Percentiles rank a stretch among this genome's conserved stretches.
phyloP scores from a whole-genome alignment of 352 stramenopile species.

The Globisporangium splendens region DNA sequence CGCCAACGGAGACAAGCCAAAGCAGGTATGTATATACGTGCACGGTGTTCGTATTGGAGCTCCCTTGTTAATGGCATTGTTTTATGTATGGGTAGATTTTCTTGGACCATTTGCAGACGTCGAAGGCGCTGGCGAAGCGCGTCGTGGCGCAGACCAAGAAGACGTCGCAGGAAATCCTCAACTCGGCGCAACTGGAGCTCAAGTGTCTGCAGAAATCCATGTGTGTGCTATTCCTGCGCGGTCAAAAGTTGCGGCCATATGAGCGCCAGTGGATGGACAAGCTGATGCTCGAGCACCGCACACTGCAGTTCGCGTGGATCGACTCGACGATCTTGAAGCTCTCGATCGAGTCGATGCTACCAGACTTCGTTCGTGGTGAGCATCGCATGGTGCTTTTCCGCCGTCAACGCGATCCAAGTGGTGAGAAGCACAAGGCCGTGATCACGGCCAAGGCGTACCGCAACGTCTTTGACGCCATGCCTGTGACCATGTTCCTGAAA shows the following conservation, averaged over 20 bases:
- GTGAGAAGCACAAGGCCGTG: constrained; percentile 26
- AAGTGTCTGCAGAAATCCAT: constrained; percentile 58
- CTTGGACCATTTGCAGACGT: constrained; percentile 55
- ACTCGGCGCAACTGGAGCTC: constrained; percentile 56
- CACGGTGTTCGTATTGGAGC: too few species aligned
- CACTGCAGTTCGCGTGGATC: constrained; percentile 65
- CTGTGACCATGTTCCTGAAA: constrained; percentile 54
- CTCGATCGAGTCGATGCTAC: constrained; percentile 61
- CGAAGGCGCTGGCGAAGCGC: constrained; percentile 56
- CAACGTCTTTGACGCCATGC: constrained; percentile 56
- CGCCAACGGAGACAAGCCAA: constrained; percentile 67
- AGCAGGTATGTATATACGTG: constrained; percentile 33
- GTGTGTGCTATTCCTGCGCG: constrained; percentile 69
- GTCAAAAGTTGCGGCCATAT: constrained; percentile 48
- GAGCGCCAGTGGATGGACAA: constrained; percentile 73
- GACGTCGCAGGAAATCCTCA: constrained; percentile 50
- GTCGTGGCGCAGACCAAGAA: constrained; percentile 58
- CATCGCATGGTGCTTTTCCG: constrained; percentile 74
- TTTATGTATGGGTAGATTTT: constrained; percentile 33
- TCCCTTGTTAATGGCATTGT: neutral
- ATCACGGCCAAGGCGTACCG: constrained; percentile 55
- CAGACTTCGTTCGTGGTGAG: constrained; percentile 31
- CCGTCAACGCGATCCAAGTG: constrained; percentile 29
- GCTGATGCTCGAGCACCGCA: constrained; percentile 54
- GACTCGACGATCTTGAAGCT: constrained; percentile 63